Percentiles rank a stretch among this genome's conserved stretches.
These are phyloP conservation scores for Scalesia atractyloides DNA, from an alignment of 129 eudicot species.

Conservation along the genomic window DNA sequence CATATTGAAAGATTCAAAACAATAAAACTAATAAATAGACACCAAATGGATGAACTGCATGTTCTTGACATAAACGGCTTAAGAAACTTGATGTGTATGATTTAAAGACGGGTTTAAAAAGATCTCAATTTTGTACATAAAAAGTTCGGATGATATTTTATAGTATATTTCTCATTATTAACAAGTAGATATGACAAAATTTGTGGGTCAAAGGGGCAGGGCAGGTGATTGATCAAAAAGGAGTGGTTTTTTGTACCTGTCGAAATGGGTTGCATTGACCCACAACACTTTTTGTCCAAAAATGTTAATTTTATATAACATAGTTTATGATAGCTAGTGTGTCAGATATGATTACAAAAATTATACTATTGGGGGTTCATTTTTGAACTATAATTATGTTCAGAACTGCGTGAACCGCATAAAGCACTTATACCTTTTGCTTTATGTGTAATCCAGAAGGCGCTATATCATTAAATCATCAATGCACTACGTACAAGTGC, in stretches of 20 bases:
- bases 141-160: background rate
- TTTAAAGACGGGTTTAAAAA: background rate
- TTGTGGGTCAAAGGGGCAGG: background rate
- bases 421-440: too few relatives aligned
- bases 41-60: background rate
- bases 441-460: too few relatives aligned
- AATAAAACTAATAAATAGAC: background rate
- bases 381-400: too few relatives aligned
- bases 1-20: background rate
- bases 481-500: too few relatives aligned
- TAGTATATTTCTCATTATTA: background rate
- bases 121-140: background rate
- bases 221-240: background rate
- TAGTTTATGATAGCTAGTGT: background rate
- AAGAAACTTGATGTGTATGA: background rate
- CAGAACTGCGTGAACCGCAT: too few relatives aligned
- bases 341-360: background rate
- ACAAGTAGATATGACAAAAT: background rate
- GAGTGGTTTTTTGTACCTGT: too few relatives aligned
- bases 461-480: too few relatives aligned
- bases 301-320: background rate
- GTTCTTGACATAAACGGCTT: background rate
- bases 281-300: background rate
- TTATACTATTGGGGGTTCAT: background rate
- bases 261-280: too few relatives aligned